Base-by-base conservation (phyloP, 192 early-diverging fungal species). In the Oehlia diaphana region DNA sequence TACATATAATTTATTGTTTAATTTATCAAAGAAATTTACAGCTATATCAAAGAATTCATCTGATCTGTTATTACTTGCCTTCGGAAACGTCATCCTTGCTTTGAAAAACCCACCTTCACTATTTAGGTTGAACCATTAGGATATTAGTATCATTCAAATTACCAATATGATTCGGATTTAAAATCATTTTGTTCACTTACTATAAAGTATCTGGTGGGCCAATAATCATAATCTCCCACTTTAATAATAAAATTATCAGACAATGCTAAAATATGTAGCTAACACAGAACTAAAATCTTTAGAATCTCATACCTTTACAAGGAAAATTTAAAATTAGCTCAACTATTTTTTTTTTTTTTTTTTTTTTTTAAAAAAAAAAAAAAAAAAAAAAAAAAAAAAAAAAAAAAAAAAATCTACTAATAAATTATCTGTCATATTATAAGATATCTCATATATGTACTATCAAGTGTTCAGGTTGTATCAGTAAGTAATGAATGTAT, bases 61-160 rank as follows among this genome's bases (percentile, higher is more conserved):
- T 3, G 44, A 47, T 47, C 44, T 12, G 10, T 47, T 64, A 68
- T 66, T 44, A 79, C 78, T 79, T 82, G 84, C 86, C 35, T 69
- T 73, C 19, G 94, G 92, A 82, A 95, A 95, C 33, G 83, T 86
- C 80, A 94, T 81, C 23, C 84, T 85, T 2, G 96, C 96, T 79
- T 92, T 94, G 90, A 98, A 99, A 82, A 97, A 94, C 4, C 98
- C 98, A 23, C 95, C 97, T 77, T 98, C 96, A 83, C 93, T 94
- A 83, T 47, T 47, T 47, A 47, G 10, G 1, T 47, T 47, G 44
- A 66, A 47, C 13, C 67, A 4, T 31, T 23, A 6, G 12, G 53
- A 21, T 21, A 19, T 21, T 58, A 53, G 4, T 16, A 53, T 53
- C 50, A 16, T 53, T 19, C 50, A 44, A 44, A 44, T 31, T 44